These are phyloP conservation scores for Triticum aestivum DNA, from an alignment of 176 grass and related monocot genomes.

Conservation along the genomic window IWGSC_CS_RefSeq_v2.1 NC_057797.1:610623578-610624077, in stretches of 20 bases:
- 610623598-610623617: not conserved
- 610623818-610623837: not conserved
- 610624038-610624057: constrained; percentile 12
- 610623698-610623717: not conserved
- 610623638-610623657: not conserved
- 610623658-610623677: not conserved
- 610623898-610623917: too few species aligned
- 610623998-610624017: constrained; percentile 88
- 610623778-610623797: not conserved
- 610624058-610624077: not conserved
- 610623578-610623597: not conserved
- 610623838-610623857: constrained; percentile 9
- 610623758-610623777: not conserved
- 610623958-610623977: constrained; percentile 77
- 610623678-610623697: not conserved
- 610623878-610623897: too few species aligned
- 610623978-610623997: constrained; percentile 80
- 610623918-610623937: not conserved
- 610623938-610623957: constrained; percentile 2
- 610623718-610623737: not conserved
- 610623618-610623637: not conserved
- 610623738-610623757: not conserved
- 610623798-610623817: not conserved
- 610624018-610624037: constrained; percentile 77
- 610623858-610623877: not conserved